Evolutionary conservation across 805 yeast genomes (phyloP).

Genomic region (Candida coleopterorum): DNA sequence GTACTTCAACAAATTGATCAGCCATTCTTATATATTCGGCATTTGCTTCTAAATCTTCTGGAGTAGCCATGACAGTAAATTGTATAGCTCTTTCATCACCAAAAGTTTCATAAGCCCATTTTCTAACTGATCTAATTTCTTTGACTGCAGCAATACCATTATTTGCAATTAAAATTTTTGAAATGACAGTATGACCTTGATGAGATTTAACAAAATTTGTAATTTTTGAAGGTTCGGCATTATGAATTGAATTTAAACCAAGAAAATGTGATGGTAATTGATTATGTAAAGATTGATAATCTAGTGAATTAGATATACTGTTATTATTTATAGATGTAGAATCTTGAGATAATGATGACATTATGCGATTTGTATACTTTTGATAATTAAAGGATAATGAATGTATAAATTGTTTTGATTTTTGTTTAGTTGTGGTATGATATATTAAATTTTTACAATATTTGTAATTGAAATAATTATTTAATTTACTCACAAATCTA

Average conservation of each 20-base stretch:
- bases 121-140: slow-evolving; percentile 94
- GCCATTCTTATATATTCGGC: slow-evolving; percentile 99
- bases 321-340: not conserved
- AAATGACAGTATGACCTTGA: slow-evolving; percentile 94
- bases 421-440: too few relatives aligned
- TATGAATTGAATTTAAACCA: slow-evolving; percentile 74
- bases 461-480: too few relatives aligned
- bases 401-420: too few relatives aligned
- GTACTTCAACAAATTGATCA: slow-evolving; percentile 95
- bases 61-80: slow-evolving; percentile 98
- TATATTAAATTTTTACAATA: too few relatives aligned
- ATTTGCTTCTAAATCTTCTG: slow-evolving; percentile 96
- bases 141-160: slow-evolving; percentile 99
- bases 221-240: slow-evolving; percentile 72
- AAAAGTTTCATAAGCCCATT: slow-evolving; percentile 99
- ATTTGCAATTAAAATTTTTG: slow-evolving; percentile 87
- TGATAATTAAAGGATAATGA: not conserved
- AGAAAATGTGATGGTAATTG: slow-evolving; percentile 67
- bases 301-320: slow-evolving; percentile 7
- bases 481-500: not conserved
- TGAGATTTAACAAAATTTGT: slow-evolving; percentile 80
- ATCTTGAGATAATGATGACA: slow-evolving; percentile 2
- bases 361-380: not conserved
- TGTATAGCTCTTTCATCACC: slow-evolving; percentile 91
- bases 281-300: slow-evolving; percentile 25